phyloP scores from a whole-genome alignment of 441 rosid species.

The Jatropha podagrica region DNA sequence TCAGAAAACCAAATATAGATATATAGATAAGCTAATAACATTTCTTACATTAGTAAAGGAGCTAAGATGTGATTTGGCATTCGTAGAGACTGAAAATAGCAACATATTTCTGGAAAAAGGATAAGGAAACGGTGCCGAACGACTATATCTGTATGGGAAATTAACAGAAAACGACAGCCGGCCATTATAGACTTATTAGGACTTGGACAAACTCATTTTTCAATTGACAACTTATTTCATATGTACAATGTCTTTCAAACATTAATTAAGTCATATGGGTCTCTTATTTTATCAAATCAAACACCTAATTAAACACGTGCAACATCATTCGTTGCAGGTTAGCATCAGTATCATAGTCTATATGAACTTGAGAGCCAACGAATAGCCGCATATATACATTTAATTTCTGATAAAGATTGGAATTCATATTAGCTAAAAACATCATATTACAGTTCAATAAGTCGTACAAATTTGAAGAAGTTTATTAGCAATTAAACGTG shows the following conservation, averaged over 20 bases:
- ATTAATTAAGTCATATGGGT: too few relatives aligned
- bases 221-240: neutral
- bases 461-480: too few relatives aligned
- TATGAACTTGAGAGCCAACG: neutral
- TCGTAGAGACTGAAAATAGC: neutral
- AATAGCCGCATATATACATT: too few relatives aligned
- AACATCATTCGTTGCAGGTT: neutral
- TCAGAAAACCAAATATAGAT: too few relatives aligned
- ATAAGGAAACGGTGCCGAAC: neutral
- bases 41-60: neutral
- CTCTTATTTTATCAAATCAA: too few relatives aligned
- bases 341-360: neutral
- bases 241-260: too few relatives aligned
- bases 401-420: too few relatives aligned
- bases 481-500: too few relatives aligned
- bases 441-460: too few relatives aligned
- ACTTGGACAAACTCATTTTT: neutral
- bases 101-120: neutral
- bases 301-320: too few relatives aligned
- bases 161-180: constrained; percentile 5
- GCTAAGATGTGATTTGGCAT: neutral
- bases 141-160: neutral
- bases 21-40: too few relatives aligned
- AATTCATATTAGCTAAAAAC: too few relatives aligned
- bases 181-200: neutral